Evolutionary conservation across 768 basidiomycete species (phyloP), one percentile per base, ranked within the genome.

Genomic region (Suillus placidus): DNA sequence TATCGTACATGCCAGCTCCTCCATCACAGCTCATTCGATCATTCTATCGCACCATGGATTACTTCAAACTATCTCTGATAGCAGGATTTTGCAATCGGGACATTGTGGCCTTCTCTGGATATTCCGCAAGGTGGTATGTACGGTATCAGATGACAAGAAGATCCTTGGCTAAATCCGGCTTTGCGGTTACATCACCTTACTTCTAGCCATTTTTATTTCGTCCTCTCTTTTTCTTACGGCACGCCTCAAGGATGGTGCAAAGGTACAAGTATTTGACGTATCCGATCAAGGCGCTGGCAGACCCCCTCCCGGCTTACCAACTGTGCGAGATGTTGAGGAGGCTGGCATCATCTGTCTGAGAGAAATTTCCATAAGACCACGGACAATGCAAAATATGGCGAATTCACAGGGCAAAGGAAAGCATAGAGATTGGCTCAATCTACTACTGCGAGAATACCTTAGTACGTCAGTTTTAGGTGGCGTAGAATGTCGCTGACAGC

Each of bases 91-190:
- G 85, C 88, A 14, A 80, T 93, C 62, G 93, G 92, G 6, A 78
- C 88, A 55, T 83, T 85, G 70, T 94, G 92, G 92, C 91, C 92
- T n/a, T 90, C 88, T 45, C 71, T 83, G 54, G 89, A 91, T 9
- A 62, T 88, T 63, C 73, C 86, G 34, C 82, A 81, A 61, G 84
- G 87, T 66, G 79, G 92, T 90, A 74, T 71, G 87, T 82, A 66
- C 63, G 63, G 49, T 51, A 64, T 64, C 47, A 64, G 61, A 54
- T 61, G 23, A 54, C 49, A 47, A 34, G 23, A 6, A 61, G 34
- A 42, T 61, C 16, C 14, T 43, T 63, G 45, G 47, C 63, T 76
- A 65, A 73, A 38, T 34, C 64, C 65, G 68, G 69, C 63, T 65
- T 57, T 52, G 42, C 54, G 63, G 32, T 61, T 52, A 61, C 60